Conservation (phyloP, 192 early-diverging fungal genomes). For the Podila epigama region DNA sequence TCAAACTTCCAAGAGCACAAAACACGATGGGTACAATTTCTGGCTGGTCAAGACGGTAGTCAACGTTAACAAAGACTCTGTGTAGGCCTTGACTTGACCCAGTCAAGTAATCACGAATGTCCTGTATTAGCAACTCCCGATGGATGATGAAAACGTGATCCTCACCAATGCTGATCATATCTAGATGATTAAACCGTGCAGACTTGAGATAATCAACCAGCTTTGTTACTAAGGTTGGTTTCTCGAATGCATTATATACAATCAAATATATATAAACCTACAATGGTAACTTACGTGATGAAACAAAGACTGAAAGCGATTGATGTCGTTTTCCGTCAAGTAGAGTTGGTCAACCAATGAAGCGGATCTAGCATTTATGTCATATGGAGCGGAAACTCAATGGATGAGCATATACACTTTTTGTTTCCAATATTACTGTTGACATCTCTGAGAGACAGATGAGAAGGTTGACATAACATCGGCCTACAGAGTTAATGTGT, state of each 20-base stretch:
- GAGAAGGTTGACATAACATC: no score
- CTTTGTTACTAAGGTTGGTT: neutral
- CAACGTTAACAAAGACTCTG: conserved; percentile 28
- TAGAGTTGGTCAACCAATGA: conserved; percentile 40
- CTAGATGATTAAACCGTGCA: conserved; percentile 12
- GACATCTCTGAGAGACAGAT: no score
- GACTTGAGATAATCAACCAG: conserved; percentile 11
- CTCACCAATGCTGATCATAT: conserved; percentile 21
- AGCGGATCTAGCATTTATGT: conserved; percentile 17
- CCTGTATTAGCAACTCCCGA: conserved; percentile 8
- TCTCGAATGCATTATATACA: neutral
- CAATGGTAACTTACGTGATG: conserved; percentile 27
- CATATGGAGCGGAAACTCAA: no score
- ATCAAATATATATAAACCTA: neutral
- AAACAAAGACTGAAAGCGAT: conserved; percentile 41
- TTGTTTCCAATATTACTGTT: neutral
- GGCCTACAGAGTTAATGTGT: neutral
- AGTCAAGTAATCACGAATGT: conserved; percentile 28
- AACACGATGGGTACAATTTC: conserved; percentile 29
- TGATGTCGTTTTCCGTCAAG: conserved; percentile 38
- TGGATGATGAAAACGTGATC: conserved; percentile 35
- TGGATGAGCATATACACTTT: no score
- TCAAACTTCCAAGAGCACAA: neutral
- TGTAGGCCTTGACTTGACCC: conserved; percentile 3
- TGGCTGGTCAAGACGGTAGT: conserved; percentile 14